Base-by-base conservation (phyloP, 352 stramenopile species). In the Globisporangium nodosum region DNA sequence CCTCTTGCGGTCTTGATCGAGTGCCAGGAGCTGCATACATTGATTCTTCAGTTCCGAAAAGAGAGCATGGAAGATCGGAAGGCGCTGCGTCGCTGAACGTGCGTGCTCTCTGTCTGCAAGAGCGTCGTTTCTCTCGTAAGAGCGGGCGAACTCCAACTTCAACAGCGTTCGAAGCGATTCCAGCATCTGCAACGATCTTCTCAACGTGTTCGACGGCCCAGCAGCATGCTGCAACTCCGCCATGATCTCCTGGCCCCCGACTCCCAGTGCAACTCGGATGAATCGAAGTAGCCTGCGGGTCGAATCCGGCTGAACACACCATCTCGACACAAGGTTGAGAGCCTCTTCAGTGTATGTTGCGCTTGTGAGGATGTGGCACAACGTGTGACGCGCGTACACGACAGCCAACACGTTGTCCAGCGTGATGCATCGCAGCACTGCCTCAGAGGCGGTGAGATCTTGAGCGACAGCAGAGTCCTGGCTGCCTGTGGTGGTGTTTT, bases 341-440 rank as follows among this genome's bases (percentile, higher is more conserved):
- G 66, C 43, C 0, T 5, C 20, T 39, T 16, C 30, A 1, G 15
- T 39, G 3, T 52, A 35, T 39, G 13, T 20, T 20, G 16, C 12
- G 1, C 31, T 52, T 30, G 57, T 51, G 12, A 85, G 48, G 13
- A 80, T 48, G 27, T 69, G 64, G 12, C 50, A 58, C 6, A 82
- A 57, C 2, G 52, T 42, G 35, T 71, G 61, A 9, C 70, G 66
- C 6, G 70, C 54, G 46, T 81, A 82, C 13, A 58, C 33, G 24
- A 80, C 45, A 18, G 61, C 62, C 24, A 80, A 5, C 16, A 61
- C 58, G 20, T 58, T 58, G 49, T 82, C 70, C 21, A 71, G 54
- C 7, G 55, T 42, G 21, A 74, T 30, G 3, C 65, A 56, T n/a
- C 80, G 57, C n/a, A 70, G 74, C 43, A 74, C 9, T 16, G 64